Base-by-base conservation (phyloP, 192 early-diverging fungal genomes). In the Chytriomyces hyalinus region DNA sequence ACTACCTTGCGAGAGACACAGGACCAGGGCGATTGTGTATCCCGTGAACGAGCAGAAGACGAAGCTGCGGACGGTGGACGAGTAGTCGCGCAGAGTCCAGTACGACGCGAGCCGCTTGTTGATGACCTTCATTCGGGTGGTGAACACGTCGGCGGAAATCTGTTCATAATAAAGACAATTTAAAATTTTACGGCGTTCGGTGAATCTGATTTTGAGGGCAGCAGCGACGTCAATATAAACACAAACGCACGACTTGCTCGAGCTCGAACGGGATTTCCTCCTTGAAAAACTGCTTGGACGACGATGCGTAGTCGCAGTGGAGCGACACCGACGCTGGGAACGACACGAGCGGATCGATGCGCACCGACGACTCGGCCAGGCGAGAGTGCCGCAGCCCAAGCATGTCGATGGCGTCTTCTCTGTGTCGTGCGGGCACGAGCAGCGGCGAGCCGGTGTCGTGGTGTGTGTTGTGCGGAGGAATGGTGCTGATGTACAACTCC, bases 131-230 rank as follows among this genome's bases (percentile, higher is more conserved):
- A 57, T 57, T 0, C 53, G 53, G 1, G 13, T 57, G 0, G 13
- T 57, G 53, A 57, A 57, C 20, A n/a, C 53, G 53, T 57, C 53
- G 15, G 53, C 53, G 53, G 53, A n/a, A n/a, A 57, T 57, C 53
- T 57, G 53, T 57, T 57, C 20, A 57, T 13, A 20, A 57, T 13
- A n/a, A 20, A 57, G 53, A 57, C 13, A 57, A 57, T 13, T 20
- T 13, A 20, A 57, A 57, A 57, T 57, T 13, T n/a, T n/a, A 20
- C 53, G 53, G 53, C 20, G 51, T 20, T 57, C 20, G 15, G 20
- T n/a, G 53, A 57, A 57, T 20, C 53, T 13, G 53, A 57, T 13
- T 57, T 13, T 57, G 53, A 57, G 53, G 36, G 36, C 36, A 36
- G 36, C 36, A 36, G 4, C 36, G 1, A 1, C 36, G 36, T 36